A percentile compares a stretch with the other conserved stretches of the same genome.
phyloP scores from a whole-genome alignment of 108 stramenopile species.

The Hondaea fermentalgiana region DNA sequence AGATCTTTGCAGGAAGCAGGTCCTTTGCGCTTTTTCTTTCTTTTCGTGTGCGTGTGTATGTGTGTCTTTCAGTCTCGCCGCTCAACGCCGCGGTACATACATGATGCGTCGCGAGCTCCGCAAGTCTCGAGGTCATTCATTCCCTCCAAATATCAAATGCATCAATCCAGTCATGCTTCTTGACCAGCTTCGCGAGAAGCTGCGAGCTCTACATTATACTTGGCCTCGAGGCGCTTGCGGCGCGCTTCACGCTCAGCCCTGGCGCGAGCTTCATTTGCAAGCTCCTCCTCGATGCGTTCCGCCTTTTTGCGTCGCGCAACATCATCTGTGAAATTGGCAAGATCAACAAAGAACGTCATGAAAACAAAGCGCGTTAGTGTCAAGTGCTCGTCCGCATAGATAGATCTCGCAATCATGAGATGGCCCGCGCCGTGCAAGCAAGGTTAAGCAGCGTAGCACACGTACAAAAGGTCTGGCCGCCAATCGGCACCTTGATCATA shows the following conservation, averaged over 20 bases:
- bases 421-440: background rate
- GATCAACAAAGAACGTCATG: background rate
- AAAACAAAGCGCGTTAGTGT: background rate
- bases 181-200: too few species aligned
- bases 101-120: too few species aligned
- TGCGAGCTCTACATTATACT: background rate
- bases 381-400: background rate
- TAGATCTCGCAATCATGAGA: too few species aligned
- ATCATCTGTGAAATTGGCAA: background rate
- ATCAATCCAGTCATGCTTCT: too few species aligned
- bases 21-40: too few species aligned
- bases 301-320: background rate
- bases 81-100: too few species aligned
- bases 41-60: too few species aligned
- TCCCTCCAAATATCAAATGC: too few species aligned
- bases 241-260: background rate
- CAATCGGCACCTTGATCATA: slow-evolving; percentile 11
- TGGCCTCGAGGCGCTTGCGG: background rate
- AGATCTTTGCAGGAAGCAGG: too few species aligned
- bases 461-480: slow-evolving; percentile 12
- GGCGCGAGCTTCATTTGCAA: background rate
- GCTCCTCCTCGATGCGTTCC: background rate
- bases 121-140: too few species aligned
- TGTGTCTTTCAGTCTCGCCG: too few species aligned
- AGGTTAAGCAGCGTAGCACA: background rate